A percentile compares a stretch with the other conserved stretches of the same genome.
Evolutionary conservation across 2,329 filamentous ascomycete genomes (phyloP).

Genomic region (Arachnopeziza araneosa): DNA sequence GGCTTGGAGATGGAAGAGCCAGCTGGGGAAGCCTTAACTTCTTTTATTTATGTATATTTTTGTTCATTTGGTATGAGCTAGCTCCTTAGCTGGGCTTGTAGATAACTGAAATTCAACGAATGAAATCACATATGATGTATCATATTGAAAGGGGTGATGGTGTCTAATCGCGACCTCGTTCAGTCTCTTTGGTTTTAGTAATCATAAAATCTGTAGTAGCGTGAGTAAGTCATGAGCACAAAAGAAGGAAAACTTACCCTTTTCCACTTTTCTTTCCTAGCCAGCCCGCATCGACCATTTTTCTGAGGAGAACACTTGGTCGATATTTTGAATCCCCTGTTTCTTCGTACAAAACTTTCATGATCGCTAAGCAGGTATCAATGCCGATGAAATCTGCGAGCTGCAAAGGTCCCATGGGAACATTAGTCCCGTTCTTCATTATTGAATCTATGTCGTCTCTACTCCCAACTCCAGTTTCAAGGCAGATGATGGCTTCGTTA

Average conservation of each 20-base stretch:
- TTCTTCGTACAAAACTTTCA: constrained; percentile 88
- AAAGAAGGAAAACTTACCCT: constrained; percentile 41
- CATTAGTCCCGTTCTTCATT: constrained; percentile 99
- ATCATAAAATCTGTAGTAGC: constrained; percentile 27
- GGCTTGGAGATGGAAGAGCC: not conserved
- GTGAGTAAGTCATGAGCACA: constrained; percentile 13
- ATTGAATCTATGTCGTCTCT: constrained; percentile 93
- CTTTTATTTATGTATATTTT: constrained; percentile 19
- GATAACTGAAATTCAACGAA: constrained; percentile 14
- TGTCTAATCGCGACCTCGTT: not conserved
- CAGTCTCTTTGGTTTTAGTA: constrained; percentile 18
- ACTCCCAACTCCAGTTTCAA: constrained; percentile 85
- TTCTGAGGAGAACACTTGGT: constrained; percentile 77
- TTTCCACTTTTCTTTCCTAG: constrained; percentile 95
- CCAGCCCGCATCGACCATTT: constrained; percentile 99
- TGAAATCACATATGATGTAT: not conserved
- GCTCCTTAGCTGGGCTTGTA: constrained; percentile 16
- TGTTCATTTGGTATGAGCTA: constrained; percentile 13
- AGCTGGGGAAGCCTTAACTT: not conserved
- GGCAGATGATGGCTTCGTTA: constrained; percentile 93
- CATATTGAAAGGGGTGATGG: not conserved
- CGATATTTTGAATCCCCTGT: constrained; percentile 95
- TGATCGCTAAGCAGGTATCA: constrained; percentile 93
- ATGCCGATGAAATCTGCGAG: constrained; percentile 96
- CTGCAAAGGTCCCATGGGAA: constrained; percentile 93